A percentile compares a stretch with the other conserved stretches of the same genome.
These are phyloP conservation scores for Saprolegnia parasitica DNA, from an alignment of 352 stramenopile genomes.

Conservation along the genomic window DNA sequence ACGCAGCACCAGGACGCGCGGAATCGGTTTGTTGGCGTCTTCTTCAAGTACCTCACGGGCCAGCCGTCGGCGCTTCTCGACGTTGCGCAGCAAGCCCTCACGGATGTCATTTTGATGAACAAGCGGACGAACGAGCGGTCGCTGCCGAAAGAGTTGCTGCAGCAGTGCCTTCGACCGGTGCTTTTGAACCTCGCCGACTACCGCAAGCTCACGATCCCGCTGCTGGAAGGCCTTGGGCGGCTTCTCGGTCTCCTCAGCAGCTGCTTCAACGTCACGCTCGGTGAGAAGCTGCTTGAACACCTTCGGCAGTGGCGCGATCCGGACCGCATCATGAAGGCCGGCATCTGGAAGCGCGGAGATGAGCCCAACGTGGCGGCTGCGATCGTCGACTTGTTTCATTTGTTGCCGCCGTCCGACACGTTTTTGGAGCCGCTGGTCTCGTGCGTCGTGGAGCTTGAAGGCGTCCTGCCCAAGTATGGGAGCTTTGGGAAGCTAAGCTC, in stretches of 20 bases:
- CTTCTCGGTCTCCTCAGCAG: conserved; percentile 92
- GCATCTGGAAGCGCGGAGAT: conserved; percentile 92
- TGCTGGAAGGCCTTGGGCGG: conserved; percentile 90
- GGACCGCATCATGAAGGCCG: conserved; percentile 85
- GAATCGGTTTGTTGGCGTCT: conserved; percentile 82
- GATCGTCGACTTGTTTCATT: conserved; percentile 95
- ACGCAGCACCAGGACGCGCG: conserved; percentile 80
- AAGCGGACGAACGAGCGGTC: conserved; percentile 83
- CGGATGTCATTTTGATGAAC: conserved; percentile 77
- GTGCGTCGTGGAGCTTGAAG: conserved; percentile 92
- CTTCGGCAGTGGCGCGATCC: conserved; percentile 92
- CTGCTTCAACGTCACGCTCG: conserved; percentile 97
- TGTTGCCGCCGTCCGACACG: conserved; percentile 91
- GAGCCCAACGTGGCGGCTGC: conserved; percentile 93
- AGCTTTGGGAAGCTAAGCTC: conserved; percentile 86
- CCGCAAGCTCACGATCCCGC: conserved; percentile 93
- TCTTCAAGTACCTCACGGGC: conserved; percentile 88
- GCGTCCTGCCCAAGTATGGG: conserved; percentile 87
- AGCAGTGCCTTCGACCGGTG: conserved; percentile 94
- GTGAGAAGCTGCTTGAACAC: conserved; percentile 96
- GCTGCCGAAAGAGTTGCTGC: conserved; percentile 93
- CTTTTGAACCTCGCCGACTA: conserved; percentile 96
- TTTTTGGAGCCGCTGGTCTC: conserved; percentile 96
- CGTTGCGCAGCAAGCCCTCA: conserved; percentile 75
- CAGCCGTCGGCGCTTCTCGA: conserved; percentile 78